These are phyloP conservation scores for Salvia sclarea DNA, from an alignment of 305 asterid genomes.

Conservation along the genomic window DNA sequence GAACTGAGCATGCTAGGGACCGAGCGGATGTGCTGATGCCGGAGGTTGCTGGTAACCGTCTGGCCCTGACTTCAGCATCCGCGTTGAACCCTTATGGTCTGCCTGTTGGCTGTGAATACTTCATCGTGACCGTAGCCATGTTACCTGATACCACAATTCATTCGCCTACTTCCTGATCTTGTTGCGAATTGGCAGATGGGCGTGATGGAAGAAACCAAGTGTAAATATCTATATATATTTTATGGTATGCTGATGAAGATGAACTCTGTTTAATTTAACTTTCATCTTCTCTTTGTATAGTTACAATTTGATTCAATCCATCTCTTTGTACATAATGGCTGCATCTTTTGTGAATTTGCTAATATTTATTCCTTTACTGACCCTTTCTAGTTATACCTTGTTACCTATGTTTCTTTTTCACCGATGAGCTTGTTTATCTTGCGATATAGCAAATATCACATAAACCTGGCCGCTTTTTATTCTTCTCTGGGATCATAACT, in stretches of 20 bases:
- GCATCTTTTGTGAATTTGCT: conserved; percentile 23
- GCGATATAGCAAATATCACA: no score
- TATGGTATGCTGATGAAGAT: conserved; percentile 28
- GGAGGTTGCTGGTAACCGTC: conserved; percentile 49
- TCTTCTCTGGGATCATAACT: no score
- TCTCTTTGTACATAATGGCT: conserved; percentile 45
- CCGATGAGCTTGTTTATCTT: conserved; percentile 17
- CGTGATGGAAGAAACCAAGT: conserved; percentile 82
- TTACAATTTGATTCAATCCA: conserved; percentile 41
- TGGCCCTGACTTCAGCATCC: conserved; percentile 49
- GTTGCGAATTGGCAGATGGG: conserved; percentile 65
- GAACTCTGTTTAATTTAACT: conserved; percentile 23
- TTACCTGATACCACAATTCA: conserved; percentile 81
- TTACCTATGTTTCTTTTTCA: neutral
- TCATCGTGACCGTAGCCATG: conserved; percentile 91
- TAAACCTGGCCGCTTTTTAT: no score
- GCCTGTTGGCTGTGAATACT: conserved; percentile 86
- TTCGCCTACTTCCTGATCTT: conserved; percentile 94
- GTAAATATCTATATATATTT: conserved; percentile 38
- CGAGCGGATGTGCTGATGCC: conserved; percentile 42
- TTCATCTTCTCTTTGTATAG: conserved; percentile 21
- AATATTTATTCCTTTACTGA: neutral
- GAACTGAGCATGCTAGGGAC: conserved; percentile 42
- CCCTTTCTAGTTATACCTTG: neutral
- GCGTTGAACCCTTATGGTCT: conserved; percentile 68